These are phyloP conservation scores for Lodderomyces elongisporus DNA, from an alignment of 1,139 yeast genomes.

Conservation along the genomic window DNA sequence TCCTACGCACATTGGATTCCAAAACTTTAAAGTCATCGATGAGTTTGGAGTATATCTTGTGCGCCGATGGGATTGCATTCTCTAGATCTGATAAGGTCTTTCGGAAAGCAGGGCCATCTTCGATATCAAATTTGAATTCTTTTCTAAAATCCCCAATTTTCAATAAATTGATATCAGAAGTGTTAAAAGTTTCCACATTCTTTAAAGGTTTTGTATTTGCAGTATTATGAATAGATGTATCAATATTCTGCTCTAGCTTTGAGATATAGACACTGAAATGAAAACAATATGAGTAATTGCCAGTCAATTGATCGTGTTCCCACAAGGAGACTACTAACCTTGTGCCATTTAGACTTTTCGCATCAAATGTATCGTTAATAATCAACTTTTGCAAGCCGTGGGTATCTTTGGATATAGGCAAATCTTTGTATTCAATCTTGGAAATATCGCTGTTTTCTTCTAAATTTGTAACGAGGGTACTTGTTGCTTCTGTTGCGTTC, in stretches of 20 bases:
- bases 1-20: slow-evolving; percentile 21
- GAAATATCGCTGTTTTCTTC: slow-evolving; percentile 18
- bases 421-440: slow-evolving; percentile 21
- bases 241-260: slow-evolving; percentile 4
- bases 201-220: neutral
- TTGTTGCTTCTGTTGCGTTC: too few species aligned
- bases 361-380: slow-evolving; percentile 28
- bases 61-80: slow-evolving; percentile 44
- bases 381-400: slow-evolving; percentile 22
- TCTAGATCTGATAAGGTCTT: slow-evolving; percentile 54
- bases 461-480: too few species aligned
- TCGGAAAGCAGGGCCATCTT: slow-evolving; percentile 76
- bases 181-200: neutral
- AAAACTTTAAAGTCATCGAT: slow-evolving; percentile 31
- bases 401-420: slow-evolving; percentile 23
- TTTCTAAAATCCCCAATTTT: slow-evolving; percentile 20
- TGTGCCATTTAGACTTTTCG: slow-evolving; percentile 15
- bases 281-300: slow-evolving; percentile 20
- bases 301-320: slow-evolving; percentile 18
- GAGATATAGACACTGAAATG: slow-evolving; percentile 31
- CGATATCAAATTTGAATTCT: slow-evolving; percentile 37
- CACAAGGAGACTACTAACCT: slow-evolving; percentile 28
- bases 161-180: too few species aligned
- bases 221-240: neutral
- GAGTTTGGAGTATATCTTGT: slow-evolving; percentile 32